Conservation (phyloP, 1,284 basidiomycete species). For the Ustilago curta region DNA sequence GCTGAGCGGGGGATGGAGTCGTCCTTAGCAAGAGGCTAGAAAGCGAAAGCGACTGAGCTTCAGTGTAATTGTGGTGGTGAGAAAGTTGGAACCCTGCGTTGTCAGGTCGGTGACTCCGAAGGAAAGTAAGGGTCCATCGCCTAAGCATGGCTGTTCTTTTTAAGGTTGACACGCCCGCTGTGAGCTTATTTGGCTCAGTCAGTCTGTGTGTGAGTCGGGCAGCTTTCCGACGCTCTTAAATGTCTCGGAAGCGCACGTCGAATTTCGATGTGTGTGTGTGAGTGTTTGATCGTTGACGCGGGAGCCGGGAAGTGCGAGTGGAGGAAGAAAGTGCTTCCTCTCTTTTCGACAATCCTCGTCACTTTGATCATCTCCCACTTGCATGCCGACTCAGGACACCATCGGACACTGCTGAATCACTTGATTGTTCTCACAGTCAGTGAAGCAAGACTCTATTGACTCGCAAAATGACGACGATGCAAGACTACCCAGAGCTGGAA, state of each 20-base stretch:
- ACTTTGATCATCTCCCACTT: neutral
- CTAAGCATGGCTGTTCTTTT: neutral
- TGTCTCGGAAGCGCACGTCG: constrained; percentile 3
- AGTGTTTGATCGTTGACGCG: no score
- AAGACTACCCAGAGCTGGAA: constrained; percentile 52
- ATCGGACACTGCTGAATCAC: no score
- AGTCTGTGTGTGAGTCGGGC: neutral
- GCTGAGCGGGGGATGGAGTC: neutral
- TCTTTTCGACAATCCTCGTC: neutral
- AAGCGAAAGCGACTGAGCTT: neutral
- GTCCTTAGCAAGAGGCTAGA: no score
- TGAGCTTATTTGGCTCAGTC: constrained; percentile 16
- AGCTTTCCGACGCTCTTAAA: neutral
- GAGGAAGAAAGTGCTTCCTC: neutral
- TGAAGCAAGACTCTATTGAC: no score
- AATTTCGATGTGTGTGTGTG: neutral
- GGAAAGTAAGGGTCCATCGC: constrained; percentile 2
- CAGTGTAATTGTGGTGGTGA: neutral
- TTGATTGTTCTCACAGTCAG: neutral
- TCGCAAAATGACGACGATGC: neutral
- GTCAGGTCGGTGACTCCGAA: constrained; percentile 1
- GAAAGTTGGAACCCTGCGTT: neutral
- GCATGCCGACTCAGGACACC: no score
- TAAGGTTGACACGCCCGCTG: neutral
- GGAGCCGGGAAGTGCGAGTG: neutral